Evolutionary conservation across 768 basidiomycete genomes (phyloP), one percentile per base, ranked within the genome.

Genomic region (Chalciporus chontae): DNA sequence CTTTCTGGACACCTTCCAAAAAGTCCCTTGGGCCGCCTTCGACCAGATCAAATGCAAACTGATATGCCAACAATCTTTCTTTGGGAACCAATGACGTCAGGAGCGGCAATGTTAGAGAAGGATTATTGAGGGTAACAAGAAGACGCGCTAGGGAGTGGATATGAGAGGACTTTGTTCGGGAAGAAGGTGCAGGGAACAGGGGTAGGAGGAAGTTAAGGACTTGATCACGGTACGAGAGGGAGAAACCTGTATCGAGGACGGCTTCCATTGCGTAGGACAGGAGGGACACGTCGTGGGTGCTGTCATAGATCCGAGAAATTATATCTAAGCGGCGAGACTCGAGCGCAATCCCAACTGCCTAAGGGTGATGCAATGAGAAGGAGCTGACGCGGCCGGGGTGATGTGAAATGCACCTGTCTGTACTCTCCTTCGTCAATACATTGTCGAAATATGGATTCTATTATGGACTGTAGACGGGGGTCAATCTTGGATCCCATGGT

Each of bases 21-120:
- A 92, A 98, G 60, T 94, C 93, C 66, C 95, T 93, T 3, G 89
- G 82, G 0, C 92, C 95, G 31, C 94, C 91, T 70, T 97, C 95
- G 13, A 87, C 89, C 42, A 98, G 73, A 69, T 98, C 96, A 64
- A 98, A 98, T 0, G 90, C 93, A 64, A 97, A 83, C 66, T 99
- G 96, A 67, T 94, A 95, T 1, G 93, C 94, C 21, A 95, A 73
- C 10, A 93, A 72, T 36, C 79, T 79, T 57, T 94, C 81, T 53
- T 77, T 77, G 5, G 78, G 77, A 13, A 93, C 77, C 8, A 96
- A 76, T 3, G 84, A 84, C 2, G 74, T 77, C 51, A 96, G 69
- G 45, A 94, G 77, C 13, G 84, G 77, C 7, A 90, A 77, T 1
- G 91, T 89, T 45, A 93, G 74, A 3, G 84, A 77, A n/a, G 88